Evolutionary conservation across 169 alveolate species (phyloP), one percentile per base, ranked within the genome.

Genomic region (Cryptosporidium viatorum): DNA sequence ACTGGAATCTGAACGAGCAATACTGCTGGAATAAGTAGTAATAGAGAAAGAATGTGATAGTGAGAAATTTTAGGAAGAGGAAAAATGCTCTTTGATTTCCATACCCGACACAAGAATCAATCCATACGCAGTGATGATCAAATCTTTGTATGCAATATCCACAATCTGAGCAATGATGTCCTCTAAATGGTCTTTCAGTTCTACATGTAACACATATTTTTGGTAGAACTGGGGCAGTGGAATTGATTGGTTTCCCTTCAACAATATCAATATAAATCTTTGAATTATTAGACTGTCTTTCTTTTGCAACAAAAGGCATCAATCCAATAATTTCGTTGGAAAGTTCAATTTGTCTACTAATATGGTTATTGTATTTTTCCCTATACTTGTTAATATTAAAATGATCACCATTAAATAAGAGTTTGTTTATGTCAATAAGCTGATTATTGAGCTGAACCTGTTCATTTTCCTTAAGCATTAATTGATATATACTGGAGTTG

Each of bases 91-190:
- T 60, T 67, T 92, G 95, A 80, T 94, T 94, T 48, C 92, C 92
- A 55, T 70, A 71, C 41, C 98, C 98, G 10, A 94, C 96, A 87
- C 97, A 95, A 84, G 94, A 93, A 74, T 96, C 95, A 45, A 96
- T 92, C 97, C 97, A 96, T 55, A 92, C 92, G 89, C 98, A 96
- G 86, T 96, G 98, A 55, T 95, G 97, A 65, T 95, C 97, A 58
- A 92, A 92, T 67, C 94, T 94, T 51, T 85, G 92, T 59, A 95
- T 93, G 68, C 97, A 95, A 69, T 89, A 91, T 71, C 94, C 93
- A 91, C 97, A 95, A 8, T 92, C 92, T 6, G 94, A 80, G 85
- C 97, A 94, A 68, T 94, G 97, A 50, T 93, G 93, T 35, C 93
- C 91, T 62, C 96, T 85, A 37, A 93, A 93, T 8, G 95, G 95